A percentile compares a stretch with the other conserved stretches of the same genome.
Evolutionary conservation across 495 filamentous ascomycete genomes (phyloP).

Genomic region (Xylaria flabelliformis): DNA sequence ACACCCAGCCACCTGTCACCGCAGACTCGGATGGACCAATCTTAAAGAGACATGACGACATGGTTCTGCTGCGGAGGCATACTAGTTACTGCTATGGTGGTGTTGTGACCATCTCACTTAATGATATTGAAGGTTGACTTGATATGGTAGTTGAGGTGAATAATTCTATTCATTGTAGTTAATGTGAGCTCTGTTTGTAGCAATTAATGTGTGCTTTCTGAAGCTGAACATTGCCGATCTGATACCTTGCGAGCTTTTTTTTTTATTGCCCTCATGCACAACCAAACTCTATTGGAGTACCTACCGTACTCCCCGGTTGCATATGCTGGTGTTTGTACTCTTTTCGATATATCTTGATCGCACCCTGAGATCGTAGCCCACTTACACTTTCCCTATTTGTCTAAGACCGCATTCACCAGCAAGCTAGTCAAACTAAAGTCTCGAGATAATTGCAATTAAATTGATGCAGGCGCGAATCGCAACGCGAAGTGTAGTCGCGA

Average conservation of each 20-base stretch:
- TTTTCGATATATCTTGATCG: background rate
- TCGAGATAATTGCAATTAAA: background rate
- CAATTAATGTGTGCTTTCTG: background rate
- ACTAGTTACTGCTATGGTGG: background rate
- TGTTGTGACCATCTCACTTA: background rate
- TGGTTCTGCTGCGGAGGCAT: background rate
- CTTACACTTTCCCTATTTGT: background rate
- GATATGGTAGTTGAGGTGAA: background rate
- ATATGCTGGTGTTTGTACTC: background rate
- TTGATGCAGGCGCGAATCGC: slow-evolving; percentile 1
- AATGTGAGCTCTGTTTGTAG: background rate
- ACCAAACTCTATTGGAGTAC: background rate
- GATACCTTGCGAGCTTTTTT: background rate
- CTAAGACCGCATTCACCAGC: background rate
- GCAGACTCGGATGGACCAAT: slow-evolving; percentile 2
- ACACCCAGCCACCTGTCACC: background rate
- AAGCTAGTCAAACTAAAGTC: background rate
- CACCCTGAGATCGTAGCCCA: background rate
- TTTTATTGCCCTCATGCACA: background rate
- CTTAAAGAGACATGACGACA: slow-evolving; percentile 14
- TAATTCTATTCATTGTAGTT: background rate
- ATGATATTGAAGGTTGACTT: background rate
- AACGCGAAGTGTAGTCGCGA: background rate
- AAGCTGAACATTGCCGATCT: background rate
- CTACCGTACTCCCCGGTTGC: background rate